Evolutionary conservation across 2,329 filamentous ascomycete genomes (phyloP).

Genomic region (Pestalotiopsis sp.): DNA sequence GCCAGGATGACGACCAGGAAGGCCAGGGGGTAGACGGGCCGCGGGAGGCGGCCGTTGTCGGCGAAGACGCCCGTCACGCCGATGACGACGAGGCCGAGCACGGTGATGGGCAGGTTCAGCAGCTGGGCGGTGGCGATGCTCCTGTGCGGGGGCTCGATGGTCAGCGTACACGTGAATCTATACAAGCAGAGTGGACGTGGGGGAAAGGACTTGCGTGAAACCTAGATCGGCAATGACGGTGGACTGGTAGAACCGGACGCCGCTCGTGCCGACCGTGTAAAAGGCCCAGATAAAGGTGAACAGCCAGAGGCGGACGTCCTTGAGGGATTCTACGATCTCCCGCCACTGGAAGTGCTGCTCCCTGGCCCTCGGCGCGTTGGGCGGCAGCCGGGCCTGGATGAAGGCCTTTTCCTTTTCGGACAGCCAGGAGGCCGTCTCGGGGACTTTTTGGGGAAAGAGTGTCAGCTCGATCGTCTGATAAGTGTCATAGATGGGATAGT

Average conservation of each 20-base stretch:
- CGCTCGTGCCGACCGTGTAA: conserved; percentile 47
- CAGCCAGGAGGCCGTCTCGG: conserved; percentile 31
- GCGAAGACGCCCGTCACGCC: conserved; percentile 42
- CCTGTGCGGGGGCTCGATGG: conserved; percentile 21
- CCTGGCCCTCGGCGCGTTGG: conserved; percentile 41
- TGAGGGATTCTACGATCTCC: conserved; percentile 40
- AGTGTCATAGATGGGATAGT: too few species aligned
- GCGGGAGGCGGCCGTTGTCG: conserved; percentile 43
- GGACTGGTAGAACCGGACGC: conserved; percentile 44
- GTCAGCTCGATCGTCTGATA: too few species aligned
- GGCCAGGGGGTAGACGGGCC: conserved; percentile 44
- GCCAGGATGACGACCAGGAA: conserved; percentile 45
- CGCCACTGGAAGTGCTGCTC: conserved; percentile 41
- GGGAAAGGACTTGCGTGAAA: conserved; percentile 36
- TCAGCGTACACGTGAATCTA: background rate
- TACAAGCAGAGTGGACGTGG: background rate
- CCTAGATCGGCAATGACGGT: conserved; percentile 43
- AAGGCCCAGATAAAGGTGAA: conserved; percentile 48
- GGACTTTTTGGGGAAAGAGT: conserved; percentile 19
- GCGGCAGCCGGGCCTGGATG: conserved; percentile 42
- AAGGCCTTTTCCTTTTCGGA: conserved; percentile 44
- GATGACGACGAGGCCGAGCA: conserved; percentile 44
- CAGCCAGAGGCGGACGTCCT: conserved; percentile 44
- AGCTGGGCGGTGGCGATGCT: conserved; percentile 49
- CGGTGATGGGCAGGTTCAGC: conserved; percentile 49